Evolutionary conservation across 345 rosid genomes (phyloP), one percentile per base, ranked within the genome.

Genomic region (Noccaea bulbosa): DNA sequence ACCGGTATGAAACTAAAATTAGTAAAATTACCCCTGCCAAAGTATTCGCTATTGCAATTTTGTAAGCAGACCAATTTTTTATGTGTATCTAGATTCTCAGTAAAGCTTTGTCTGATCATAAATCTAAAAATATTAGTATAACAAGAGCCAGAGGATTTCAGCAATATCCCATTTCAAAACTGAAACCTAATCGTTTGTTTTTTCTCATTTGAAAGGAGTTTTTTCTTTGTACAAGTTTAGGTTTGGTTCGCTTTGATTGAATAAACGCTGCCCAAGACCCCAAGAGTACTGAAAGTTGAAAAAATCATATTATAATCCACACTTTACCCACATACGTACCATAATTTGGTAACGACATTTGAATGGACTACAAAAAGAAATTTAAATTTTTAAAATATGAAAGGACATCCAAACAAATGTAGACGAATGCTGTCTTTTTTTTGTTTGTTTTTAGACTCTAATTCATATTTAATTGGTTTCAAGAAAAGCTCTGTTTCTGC

Each of bases 1-100:
- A 73, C 60, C 33, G 71, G 39, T 66, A 48, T 39, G 5, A 39
- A 30, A 30, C 8, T 75, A 20, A 48, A 62, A 59, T 60, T 27
- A 45, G 17, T 53, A 0, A 8, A 44, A 33, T 58, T 40, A 46
- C 38, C 60, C 38, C 17, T n/a, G 39, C 10, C 11, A 2, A 22
- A 22, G 2, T 22, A 22, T n/a, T n/a, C n/a, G n/a, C n/a, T n/a
- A n/a, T n/a, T n/a, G n/a, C n/a, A n/a, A n/a, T n/a, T n/a, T n/a
- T n/a, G n/a, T n/a, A n/a, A n/a, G n/a, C n/a, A n/a, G 2, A 22
- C 24, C 24, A 22, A 22, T 22, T 22, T 22, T 22, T 22, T 22
- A 22, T 22, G 24, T 22, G 24, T 22, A 22, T 22, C 24, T 22
- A 22, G 24, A 22, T 22, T 22, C 24, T 22, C 24, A 22, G 24